phyloP scores from a whole-genome alignment of 106 monocot species.

The Allium fistulosum region DNA sequence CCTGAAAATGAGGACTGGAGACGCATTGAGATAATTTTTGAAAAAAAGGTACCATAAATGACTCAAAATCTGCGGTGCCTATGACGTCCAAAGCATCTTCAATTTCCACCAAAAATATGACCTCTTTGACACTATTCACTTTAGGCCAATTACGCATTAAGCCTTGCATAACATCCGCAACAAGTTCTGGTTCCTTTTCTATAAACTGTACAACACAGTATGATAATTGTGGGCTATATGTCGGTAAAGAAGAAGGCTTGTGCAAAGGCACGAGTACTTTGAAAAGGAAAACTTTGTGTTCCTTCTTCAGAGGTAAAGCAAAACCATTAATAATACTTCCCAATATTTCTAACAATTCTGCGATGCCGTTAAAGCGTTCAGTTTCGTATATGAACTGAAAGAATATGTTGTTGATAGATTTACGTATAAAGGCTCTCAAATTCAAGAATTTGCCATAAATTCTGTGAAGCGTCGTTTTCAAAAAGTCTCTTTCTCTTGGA shows the following conservation, averaged over 20 bases:
- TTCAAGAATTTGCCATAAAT: slow-evolving; percentile 91
- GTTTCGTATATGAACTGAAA: slow-evolving; percentile 80
- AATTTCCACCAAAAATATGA: slow-evolving; percentile 83
- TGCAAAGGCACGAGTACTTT: slow-evolving; percentile 75
- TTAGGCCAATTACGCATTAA: slow-evolving; percentile 82
- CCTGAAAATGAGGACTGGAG: slow-evolving; percentile 87
- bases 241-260: slow-evolving; percentile 57
- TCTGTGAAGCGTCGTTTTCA: slow-evolving; percentile 76
- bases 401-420: slow-evolving; percentile 76
- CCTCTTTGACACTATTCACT: slow-evolving; percentile 82
- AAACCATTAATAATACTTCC: slow-evolving; percentile 92
- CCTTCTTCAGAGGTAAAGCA: slow-evolving; percentile 80
- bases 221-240: slow-evolving; percentile 76
- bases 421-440: slow-evolving; percentile 73
- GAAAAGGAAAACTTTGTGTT: slow-evolving; percentile 79
- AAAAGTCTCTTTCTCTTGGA: slow-evolving; percentile 83
- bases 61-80: slow-evolving; percentile 54
- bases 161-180: slow-evolving; percentile 49
- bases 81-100: slow-evolving; percentile 78
- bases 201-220: slow-evolving; percentile 75
- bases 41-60: slow-evolving; percentile 76
- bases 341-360: slow-evolving; percentile 76
- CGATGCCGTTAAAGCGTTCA: slow-evolving; percentile 73
- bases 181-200: slow-evolving; percentile 80
- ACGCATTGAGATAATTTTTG: slow-evolving; percentile 49